phyloP scores from a whole-genome alignment of 2,329 filamentous ascomycete genomes.

The Leptographium lundbergii region DNA sequence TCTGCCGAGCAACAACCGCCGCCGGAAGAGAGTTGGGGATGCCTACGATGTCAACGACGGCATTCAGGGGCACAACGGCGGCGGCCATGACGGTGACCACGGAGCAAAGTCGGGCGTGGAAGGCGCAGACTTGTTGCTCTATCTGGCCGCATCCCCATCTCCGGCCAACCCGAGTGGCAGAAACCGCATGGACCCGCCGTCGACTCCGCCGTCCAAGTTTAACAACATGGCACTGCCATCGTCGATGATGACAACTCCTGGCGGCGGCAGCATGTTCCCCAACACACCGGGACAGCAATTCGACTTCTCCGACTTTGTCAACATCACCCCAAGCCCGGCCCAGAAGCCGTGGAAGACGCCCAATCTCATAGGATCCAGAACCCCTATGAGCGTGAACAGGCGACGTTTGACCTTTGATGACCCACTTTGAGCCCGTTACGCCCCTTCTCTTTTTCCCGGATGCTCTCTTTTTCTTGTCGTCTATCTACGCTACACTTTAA shows the following conservation, averaged over 20 bases:
- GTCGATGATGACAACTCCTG: slow-evolving; percentile 82
- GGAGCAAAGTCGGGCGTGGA: slow-evolving; percentile 48
- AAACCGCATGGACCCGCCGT: slow-evolving; percentile 53
- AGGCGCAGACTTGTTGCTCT: slow-evolving; percentile 68
- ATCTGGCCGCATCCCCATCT: slow-evolving; percentile 83
- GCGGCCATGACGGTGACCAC: slow-evolving; percentile 9
- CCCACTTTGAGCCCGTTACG: slow-evolving; percentile 2
- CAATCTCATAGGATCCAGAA: slow-evolving; percentile 33
- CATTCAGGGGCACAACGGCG: slow-evolving; percentile 27
- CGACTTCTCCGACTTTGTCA: slow-evolving; percentile 94
- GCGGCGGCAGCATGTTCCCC: slow-evolving; percentile 54
- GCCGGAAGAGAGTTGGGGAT: slow-evolving; percentile 29
- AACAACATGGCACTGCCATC: slow-evolving; percentile 57
- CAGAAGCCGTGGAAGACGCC: slow-evolving; percentile 85
- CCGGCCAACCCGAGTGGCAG: slow-evolving; percentile 51
- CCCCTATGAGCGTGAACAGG: slow-evolving; percentile 54
- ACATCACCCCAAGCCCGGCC: slow-evolving; percentile 90
- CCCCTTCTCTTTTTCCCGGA: background rate
- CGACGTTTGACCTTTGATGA: slow-evolving; percentile 74
- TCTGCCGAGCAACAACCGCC: slow-evolving; percentile 28
- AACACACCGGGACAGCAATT: slow-evolving; percentile 73
- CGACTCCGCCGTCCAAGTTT: slow-evolving; percentile 63
- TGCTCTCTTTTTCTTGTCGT: background rate
- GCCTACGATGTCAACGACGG: background rate
- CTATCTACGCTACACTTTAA: slow-evolving; percentile 7